Evolutionary conservation across 2,329 filamentous ascomycete species (phyloP), one percentile per base, ranked within the genome.

Genomic region (Periconia sp.): DNA sequence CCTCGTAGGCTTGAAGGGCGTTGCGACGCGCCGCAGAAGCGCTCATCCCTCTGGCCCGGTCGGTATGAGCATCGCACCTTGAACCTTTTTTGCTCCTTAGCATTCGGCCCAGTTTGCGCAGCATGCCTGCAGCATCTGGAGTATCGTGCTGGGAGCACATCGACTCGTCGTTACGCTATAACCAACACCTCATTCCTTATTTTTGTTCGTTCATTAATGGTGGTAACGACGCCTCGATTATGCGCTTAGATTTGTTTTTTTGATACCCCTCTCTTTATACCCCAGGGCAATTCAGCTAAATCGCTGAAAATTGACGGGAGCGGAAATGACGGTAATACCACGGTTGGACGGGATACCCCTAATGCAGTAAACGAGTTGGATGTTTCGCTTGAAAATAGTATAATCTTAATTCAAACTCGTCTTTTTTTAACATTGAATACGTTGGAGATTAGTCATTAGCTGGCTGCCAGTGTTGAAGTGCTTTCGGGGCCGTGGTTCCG

Each of bases 1-100:
- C 27, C 78, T 89, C 11, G 84, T 97, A 55, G 88, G 91, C 23
- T 76, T 96, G 69, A 97, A 96, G 75, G 92, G 92, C 23, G 96
- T 91, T 91, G 91, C 91, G 3, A 61, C 71, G 15, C 68, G 74
- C 19, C 74, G 63, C 50, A 76, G 78, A 59, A 64, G 56, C 48
- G 54, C 54, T 14, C 63, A 56, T 35, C 53, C 50, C 45, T 60
- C 62, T 35, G 56, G 17, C 10, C 41, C 2, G 18, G 18, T 3
- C 41, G 17, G 41, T 17, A 11, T 42, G 17, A 42, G 19, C 41
- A 19, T 42, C 3, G 17, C 14, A 17, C 41, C 41, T 19, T 23
- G 19, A 42, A 17, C 5, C 18, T 23, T n/a, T 42, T 42, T 42
- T 11, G 13, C 19, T 3, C 17, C 11, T 18, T 11, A 19, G 13